Percentiles rank a stretch among this genome's conserved stretches.
phyloP scores from a whole-genome alignment of 352 stramenopile genomes.

The Pythium rishiriense region DNA sequence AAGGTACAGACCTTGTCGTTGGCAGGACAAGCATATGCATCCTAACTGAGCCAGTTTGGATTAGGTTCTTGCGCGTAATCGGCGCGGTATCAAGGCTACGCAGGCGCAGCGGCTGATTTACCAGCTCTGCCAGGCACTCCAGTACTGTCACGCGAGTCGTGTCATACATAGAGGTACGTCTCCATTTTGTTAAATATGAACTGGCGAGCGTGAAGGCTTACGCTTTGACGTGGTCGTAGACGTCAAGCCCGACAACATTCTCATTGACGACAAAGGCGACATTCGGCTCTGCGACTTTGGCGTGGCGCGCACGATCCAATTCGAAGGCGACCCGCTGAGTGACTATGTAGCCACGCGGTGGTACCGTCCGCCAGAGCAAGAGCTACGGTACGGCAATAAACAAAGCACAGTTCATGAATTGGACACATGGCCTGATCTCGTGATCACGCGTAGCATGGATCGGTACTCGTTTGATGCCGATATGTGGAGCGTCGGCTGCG shows the following conservation, averaged over 20 bases:
- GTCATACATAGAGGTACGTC: slow-evolving; percentile 76
- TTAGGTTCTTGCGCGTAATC: slow-evolving; percentile 60
- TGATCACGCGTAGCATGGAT: slow-evolving; percentile 43
- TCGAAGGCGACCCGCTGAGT: slow-evolving; percentile 71
- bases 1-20: slow-evolving; percentile 56
- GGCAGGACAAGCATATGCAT: too few relatives aligned
- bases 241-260: slow-evolving; percentile 82
- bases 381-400: slow-evolving; percentile 53
- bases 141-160: slow-evolving; percentile 76
- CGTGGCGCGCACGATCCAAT: slow-evolving; percentile 75
- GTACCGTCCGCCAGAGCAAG: slow-evolving; percentile 83
- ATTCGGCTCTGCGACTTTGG: slow-evolving; percentile 84
- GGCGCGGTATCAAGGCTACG: slow-evolving; percentile 54
- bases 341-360: slow-evolving; percentile 83
- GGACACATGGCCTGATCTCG: too few relatives aligned
- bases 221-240: slow-evolving; percentile 37
- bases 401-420: too few relatives aligned
- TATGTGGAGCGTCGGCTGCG: slow-evolving; percentile 80
- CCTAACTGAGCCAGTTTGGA: not conserved
- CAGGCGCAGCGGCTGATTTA: slow-evolving; percentile 55
- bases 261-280: slow-evolving; percentile 68
- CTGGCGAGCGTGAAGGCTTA: too few relatives aligned
- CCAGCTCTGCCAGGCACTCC: slow-evolving; percentile 73
- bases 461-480: slow-evolving; percentile 83
- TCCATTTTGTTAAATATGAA: too few relatives aligned